These are phyloP conservation scores for Fusarium pseudonygamai DNA, from an alignment of 2,329 filamentous ascomycete genomes.

Conservation along the genomic window DNA sequence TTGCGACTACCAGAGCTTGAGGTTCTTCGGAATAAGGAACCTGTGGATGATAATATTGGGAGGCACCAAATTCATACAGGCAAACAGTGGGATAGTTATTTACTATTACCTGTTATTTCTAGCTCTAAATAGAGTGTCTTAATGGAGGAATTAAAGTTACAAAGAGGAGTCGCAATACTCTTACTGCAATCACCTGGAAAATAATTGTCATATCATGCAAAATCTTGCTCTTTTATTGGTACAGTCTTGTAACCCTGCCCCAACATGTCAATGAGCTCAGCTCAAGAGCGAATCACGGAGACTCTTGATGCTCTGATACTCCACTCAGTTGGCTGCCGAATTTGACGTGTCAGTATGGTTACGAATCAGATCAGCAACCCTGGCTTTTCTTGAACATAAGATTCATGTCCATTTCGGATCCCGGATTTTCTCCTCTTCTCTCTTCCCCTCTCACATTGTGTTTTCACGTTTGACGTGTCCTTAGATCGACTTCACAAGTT, in stretches of 20 bases:
- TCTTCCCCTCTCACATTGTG: background rate
- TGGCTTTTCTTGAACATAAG: background rate
- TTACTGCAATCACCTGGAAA: no score
- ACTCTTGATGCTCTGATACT: background rate
- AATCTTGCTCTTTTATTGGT: background rate
- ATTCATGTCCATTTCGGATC: background rate
- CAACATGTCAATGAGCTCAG: no score
- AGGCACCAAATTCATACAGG: no score
- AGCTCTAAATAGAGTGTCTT: no score
- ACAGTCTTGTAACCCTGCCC: background rate
- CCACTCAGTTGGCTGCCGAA: background rate
- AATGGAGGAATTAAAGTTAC: no score
- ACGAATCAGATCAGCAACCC: background rate
- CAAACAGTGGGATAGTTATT: no score
- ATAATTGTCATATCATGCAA: background rate
- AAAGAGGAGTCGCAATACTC: no score
- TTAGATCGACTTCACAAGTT: accelerated
- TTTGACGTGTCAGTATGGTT: slow-evolving; percentile 5
- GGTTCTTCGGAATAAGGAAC: no score
- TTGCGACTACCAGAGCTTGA: no score
- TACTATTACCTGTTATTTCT: no score
- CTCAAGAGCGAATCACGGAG: background rate
- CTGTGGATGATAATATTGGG: no score
- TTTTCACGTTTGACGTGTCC: accelerated
- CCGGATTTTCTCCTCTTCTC: background rate